These are phyloP conservation scores for Cairneyella variabilis DNA, from an alignment of 495 filamentous ascomycete genomes.

Conservation along the genomic window DNA sequence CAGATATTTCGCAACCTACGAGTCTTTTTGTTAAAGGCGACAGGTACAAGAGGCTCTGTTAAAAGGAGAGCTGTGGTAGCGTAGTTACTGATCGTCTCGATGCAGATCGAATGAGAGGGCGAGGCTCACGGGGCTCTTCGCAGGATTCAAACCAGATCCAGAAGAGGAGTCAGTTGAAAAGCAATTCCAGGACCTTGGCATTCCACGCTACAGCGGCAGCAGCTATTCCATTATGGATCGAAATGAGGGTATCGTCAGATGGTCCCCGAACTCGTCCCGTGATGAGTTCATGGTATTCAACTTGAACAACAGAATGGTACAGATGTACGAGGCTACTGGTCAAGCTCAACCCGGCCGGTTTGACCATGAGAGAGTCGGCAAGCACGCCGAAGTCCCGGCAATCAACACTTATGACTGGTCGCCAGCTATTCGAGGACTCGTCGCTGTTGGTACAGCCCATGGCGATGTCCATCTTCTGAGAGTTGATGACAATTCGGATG, in stretches of 20 bases:
- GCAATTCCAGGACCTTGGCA: neutral
- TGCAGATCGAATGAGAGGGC: neutral
- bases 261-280: slow-evolving; percentile 74
- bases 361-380: slow-evolving; percentile 63
- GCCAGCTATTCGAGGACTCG: slow-evolving; percentile 58
- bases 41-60: too few relatives aligned
- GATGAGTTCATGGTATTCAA: slow-evolving; percentile 80
- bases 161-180: neutral
- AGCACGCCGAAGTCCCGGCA: slow-evolving; percentile 75
- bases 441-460: slow-evolving; percentile 79
- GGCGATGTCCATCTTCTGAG: slow-evolving; percentile 81
- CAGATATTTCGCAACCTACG: too few relatives aligned
- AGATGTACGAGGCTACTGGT: slow-evolving; percentile 68
- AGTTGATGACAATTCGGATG: slow-evolving; percentile 62
- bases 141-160: neutral
- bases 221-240: slow-evolving; percentile 49
- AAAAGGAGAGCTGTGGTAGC: too few relatives aligned
- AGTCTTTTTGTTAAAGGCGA: too few relatives aligned
- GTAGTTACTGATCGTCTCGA: neutral
- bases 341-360: slow-evolving; percentile 51
- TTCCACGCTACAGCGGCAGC: too few relatives aligned
- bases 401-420: slow-evolving; percentile 97
- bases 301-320: slow-evolving; percentile 71
- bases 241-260: slow-evolving; percentile 64
- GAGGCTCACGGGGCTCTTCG: neutral